These are phyloP conservation scores for Rubroboletus pulcherrimus DNA, from an alignment of 768 basidiomycete genomes.

Conservation along the genomic window DNA sequence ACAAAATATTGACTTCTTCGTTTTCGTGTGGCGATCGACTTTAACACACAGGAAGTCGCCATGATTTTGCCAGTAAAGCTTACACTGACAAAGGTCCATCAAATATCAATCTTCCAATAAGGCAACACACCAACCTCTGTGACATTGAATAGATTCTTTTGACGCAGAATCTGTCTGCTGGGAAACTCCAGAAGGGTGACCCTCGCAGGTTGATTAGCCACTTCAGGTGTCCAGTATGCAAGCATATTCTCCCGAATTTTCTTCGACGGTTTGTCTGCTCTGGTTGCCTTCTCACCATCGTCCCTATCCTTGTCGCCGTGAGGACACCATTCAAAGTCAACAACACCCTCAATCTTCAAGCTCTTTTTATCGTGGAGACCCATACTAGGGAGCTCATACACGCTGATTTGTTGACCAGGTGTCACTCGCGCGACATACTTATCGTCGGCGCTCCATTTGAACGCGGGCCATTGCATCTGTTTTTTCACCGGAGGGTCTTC, in stretches of 20 bases:
- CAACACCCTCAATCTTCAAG: conserved; percentile 93
- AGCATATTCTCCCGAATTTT: conserved; percentile 87
- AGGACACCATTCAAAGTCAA: conserved; percentile 99
- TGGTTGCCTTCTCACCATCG: conserved; percentile 46
- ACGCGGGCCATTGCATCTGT: conserved; percentile 89
- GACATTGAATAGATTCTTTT: conserved; percentile 98
- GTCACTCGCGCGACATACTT: conserved; percentile 89
- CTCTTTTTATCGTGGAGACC: conserved; percentile 93
- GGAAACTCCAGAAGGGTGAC: conserved; percentile 93
- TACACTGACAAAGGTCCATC: conserved; percentile 58
- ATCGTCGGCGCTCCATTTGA: conserved; percentile 98
- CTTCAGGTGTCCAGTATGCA: conserved; percentile 97
- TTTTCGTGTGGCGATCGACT: conserved; percentile 97
- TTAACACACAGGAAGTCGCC: conserved; percentile 99
- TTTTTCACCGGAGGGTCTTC: conserved; percentile 62
- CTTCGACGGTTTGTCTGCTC: conserved; percentile 47
- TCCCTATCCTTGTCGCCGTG: conserved; percentile 86
- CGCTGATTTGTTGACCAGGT: conserved; percentile 89
- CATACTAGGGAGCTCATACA: conserved; percentile 95
- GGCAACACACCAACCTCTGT: conserved; percentile 66
- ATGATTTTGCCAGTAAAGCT: conserved; percentile 97
- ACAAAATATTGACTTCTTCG: conserved; percentile 97
- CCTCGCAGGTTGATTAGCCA: conserved; percentile 92
- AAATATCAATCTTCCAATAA: conserved; percentile 1
- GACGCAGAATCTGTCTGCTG: conserved; percentile 73